Evolutionary conservation across 495 filamentous ascomycete species (phyloP), one percentile per base, ranked within the genome.

Genomic region (Trichoderma parareesei): DNA sequence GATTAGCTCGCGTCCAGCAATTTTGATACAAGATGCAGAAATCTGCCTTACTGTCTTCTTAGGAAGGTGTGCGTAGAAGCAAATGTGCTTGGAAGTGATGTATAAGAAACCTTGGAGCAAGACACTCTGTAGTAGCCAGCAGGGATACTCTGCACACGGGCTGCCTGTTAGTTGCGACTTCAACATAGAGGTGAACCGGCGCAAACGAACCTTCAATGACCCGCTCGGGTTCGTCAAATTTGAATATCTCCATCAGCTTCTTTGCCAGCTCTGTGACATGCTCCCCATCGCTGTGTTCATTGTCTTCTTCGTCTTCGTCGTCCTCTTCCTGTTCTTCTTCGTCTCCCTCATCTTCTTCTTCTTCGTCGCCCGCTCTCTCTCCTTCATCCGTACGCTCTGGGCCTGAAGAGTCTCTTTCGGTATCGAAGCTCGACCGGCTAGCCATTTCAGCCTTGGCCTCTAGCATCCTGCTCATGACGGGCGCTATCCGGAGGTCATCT

Each of bases 71-170:
- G 95, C 92, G 72, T 97, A 98, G 74, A 98, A 98, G 70, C 93
- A 97, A 62, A 98, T 89, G 73, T 98, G 94, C 65, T 87, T 87
- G 63, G 88, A 82, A 0, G 95, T 98, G 71, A 98, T 91, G 78
- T 98, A 98, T 88, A 98, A 89, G 73, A 95, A 97, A 3, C 94
- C 94, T 71, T 96, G 91, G 14, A 98, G 82, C 10, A 98, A 80
- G 65, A 97, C 91, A 73, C 89, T 96, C 72, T 97, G 92, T 46
- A 98, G 78, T 40, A 97, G 78, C 83, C 92, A 96, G 77, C 94
- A 97, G 33, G 93, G 90, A 70, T 97, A 98, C 78, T 98, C 94
- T 85, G 74, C 65, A 41, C 4, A n/a, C 13, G 38, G 27, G 37
- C 35, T 35, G 20, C 10, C 14, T 14, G 41, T 69, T 18, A 68